phyloP scores from a whole-genome alignment of 1,284 basidiomycete genomes.

The Ceratobasidium sp. region DNA sequence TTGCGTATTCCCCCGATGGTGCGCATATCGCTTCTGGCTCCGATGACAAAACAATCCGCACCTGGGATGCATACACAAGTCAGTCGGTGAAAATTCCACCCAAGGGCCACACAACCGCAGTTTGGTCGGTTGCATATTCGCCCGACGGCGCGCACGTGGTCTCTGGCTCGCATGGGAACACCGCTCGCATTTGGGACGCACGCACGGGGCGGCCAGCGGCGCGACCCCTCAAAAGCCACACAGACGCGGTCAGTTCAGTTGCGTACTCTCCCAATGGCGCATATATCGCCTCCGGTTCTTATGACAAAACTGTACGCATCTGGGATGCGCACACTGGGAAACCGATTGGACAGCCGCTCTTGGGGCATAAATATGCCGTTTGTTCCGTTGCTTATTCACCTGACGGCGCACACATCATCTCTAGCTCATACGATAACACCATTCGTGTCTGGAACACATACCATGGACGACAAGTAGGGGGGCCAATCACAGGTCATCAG shows the following conservation, averaged over 20 bases:
- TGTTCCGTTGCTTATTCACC: not conserved
- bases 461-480: not conserved
- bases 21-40: slow-evolving; percentile 37
- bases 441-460: slow-evolving; percentile 1
- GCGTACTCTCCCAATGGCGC: slow-evolving; percentile 33
- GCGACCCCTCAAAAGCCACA: slow-evolving; percentile 1
- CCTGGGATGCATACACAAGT: slow-evolving; percentile 16
- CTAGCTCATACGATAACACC: slow-evolving; percentile 1
- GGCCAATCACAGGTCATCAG: not conserved
- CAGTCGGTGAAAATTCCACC: not conserved
- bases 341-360: not conserved
- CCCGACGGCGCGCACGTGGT: slow-evolving; percentile 18
- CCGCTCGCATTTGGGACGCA: slow-evolving; percentile 35
- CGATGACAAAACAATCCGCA: slow-evolving; percentile 16
- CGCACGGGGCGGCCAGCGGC: not conserved
- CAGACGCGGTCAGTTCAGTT: slow-evolving; percentile 16
- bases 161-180: slow-evolving; percentile 32
- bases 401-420: not conserved
- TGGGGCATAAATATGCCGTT: not conserved
- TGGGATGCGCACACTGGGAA: slow-evolving; percentile 23
- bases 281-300: slow-evolving; percentile 19
- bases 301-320: slow-evolving; percentile 25
- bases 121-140: slow-evolving; percentile 33
- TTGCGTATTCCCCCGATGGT: slow-evolving; percentile 35
- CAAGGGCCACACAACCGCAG: slow-evolving; percentile 19